A percentile compares a stretch with the other conserved stretches of the same genome.
phyloP scores from a whole-genome alignment of 768 basidiomycete genomes.

The Pleurotus ostreatus region DNA sequence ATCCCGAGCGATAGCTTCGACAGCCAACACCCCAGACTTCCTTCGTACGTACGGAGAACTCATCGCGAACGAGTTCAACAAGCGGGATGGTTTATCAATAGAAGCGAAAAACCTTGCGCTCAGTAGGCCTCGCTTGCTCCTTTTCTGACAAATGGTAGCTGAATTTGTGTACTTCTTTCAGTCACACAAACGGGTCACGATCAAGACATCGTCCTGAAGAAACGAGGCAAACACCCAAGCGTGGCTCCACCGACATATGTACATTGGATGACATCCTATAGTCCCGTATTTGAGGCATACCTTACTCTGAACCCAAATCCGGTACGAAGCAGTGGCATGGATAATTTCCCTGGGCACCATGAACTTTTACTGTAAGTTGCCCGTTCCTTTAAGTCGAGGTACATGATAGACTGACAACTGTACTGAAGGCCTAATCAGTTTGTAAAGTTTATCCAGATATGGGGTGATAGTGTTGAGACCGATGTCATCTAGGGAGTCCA shows the following conservation, averaged over 20 bases:
- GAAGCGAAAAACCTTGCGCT: not conserved
- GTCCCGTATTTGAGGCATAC: not conserved
- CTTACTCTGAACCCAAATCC: not conserved
- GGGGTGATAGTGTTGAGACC: no score
- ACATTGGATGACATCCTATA: not conserved
- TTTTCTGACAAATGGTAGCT: not conserved
- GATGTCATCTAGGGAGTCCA: no score
- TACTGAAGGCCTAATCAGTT: no score
- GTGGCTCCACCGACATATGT: not conserved
- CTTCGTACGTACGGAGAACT: not conserved
- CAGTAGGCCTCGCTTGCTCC: not conserved
- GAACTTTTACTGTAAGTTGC: not conserved
- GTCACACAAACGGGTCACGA: conserved; percentile 1
- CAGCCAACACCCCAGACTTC: not conserved
- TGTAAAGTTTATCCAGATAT: no score
- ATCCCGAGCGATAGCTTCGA: not conserved
- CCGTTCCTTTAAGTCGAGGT: no score
- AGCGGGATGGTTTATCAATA: not conserved
- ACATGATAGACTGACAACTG: no score
- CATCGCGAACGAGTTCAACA: not conserved
- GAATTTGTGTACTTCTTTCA: not conserved
- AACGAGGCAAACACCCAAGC: not conserved
- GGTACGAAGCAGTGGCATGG: not conserved
- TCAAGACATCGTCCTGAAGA: not conserved
- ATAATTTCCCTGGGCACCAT: not conserved